phyloP scores from a whole-genome alignment of 2,329 filamentous ascomycete genomes.

The Alternaria infectoria region DNA sequence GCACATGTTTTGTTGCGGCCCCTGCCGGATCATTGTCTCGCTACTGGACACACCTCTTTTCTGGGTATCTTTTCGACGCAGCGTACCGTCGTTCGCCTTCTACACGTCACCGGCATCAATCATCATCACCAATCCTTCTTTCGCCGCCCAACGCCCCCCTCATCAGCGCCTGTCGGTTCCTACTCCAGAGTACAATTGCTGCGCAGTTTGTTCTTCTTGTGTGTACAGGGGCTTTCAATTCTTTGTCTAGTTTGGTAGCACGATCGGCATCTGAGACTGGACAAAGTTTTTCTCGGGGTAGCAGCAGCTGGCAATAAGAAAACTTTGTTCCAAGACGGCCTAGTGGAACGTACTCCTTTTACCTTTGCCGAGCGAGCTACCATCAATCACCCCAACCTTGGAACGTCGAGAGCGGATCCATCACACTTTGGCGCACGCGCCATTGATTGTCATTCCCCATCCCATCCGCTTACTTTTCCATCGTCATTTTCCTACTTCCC shows the following conservation, averaged over 20 bases:
- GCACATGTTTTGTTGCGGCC: slow-evolving; percentile 20
- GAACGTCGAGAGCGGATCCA: slow-evolving; percentile 15
- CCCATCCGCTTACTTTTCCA: slow-evolving; percentile 19
- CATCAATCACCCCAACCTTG: slow-evolving; percentile 21
- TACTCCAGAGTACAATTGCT: background rate
- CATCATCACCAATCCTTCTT: slow-evolving; percentile 5
- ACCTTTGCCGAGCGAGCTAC: slow-evolving; percentile 30
- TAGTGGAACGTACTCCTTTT: slow-evolving; percentile 39
- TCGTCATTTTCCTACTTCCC: slow-evolving; percentile 15
- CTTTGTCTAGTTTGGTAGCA: slow-evolving; percentile 22
- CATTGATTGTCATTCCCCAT: slow-evolving; percentile 26
- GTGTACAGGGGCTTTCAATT: slow-evolving; percentile 7
- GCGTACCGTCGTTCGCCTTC: slow-evolving; percentile 17
- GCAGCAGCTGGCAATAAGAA: slow-evolving; percentile 30
- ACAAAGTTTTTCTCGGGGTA: slow-evolving; percentile 25
- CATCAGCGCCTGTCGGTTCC: background rate
- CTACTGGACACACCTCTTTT: slow-evolving; percentile 15
- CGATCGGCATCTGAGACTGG: slow-evolving; percentile 33
- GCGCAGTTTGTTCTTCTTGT: background rate
- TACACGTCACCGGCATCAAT: slow-evolving; percentile 26
- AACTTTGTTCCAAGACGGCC: slow-evolving; percentile 32
- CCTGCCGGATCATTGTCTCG: slow-evolving; percentile 23
- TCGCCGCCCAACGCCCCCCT: background rate
- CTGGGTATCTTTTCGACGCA: slow-evolving; percentile 25
- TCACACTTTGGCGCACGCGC: slow-evolving; percentile 26